Evolutionary conservation across 176 grass and related monocot genomes (phyloP).

Genomic region (Carex myosuroides): DNA sequence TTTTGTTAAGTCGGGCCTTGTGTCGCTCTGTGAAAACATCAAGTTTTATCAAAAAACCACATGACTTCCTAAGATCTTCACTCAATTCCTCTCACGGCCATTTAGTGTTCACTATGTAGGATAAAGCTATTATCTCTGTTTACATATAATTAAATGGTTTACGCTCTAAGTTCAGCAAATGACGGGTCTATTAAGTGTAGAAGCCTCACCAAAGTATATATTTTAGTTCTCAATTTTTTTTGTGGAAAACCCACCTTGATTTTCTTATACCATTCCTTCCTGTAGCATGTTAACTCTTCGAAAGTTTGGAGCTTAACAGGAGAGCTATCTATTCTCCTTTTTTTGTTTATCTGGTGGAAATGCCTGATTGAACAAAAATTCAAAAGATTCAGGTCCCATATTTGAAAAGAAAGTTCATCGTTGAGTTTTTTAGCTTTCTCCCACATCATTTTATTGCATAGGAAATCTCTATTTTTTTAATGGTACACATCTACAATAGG

Average conservation of each 20-base stretch:
- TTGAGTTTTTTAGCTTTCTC: neutral
- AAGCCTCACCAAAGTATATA: neutral
- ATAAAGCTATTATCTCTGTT: neutral
- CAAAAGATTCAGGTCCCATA: neutral
- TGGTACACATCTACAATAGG: conserved; percentile 24
- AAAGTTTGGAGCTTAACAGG: neutral
- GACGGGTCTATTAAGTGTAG: neutral
- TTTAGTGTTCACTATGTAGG: neutral
- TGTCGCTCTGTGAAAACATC: neutral
- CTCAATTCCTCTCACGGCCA: neutral
- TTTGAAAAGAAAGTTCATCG: neutral
- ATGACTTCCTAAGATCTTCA: neutral
- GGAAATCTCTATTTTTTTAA: neutral
- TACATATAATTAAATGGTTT: neutral
- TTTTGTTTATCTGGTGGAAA: neutral
- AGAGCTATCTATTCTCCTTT: neutral
- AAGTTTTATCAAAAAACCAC: neutral
- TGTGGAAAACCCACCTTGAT: neutral
- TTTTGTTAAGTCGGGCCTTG: neutral
- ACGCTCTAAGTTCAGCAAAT: neutral
- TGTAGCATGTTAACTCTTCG: neutral
- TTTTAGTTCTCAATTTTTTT: neutral
- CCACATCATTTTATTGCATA: neutral
- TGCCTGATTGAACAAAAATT: neutral
- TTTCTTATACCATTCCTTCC: neutral